Percentiles rank a stretch among this genome's conserved stretches.
Conservation (phyloP, 176 grass and related monocot species). For the Pontederia crassipes region DNA sequence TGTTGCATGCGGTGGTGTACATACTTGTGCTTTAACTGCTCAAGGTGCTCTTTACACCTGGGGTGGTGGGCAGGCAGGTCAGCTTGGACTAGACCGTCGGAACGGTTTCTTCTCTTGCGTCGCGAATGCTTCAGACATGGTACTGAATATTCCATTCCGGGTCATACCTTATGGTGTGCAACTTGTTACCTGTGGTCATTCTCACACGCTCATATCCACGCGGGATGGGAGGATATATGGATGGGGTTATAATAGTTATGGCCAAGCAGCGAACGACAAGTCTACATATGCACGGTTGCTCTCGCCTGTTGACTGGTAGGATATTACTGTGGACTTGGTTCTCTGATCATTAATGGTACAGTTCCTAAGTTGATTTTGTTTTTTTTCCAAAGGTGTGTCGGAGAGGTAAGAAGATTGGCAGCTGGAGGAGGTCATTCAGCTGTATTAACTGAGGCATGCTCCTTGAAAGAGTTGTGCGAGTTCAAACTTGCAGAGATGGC, state of each 20-base stretch:
- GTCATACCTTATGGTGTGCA: conserved; percentile 52
- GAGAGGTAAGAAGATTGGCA: conserved; percentile 73
- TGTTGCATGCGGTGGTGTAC: conserved; percentile 81
- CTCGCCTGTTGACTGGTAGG: conserved; percentile 92
- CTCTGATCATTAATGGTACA: too few relatives aligned
- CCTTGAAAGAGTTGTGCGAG: conserved; percentile 82
- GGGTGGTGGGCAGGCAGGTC: conserved; percentile 67
- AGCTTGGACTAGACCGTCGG: conserved; percentile 63
- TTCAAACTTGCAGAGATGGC: conserved; percentile 78
- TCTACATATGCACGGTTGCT: conserved; percentile 75
- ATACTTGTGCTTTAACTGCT: conserved; percentile 76
- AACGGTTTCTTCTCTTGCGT: conserved; percentile 47
- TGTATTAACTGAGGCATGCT: conserved; percentile 82
- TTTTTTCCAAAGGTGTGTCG: conserved; percentile 53
- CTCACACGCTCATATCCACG: conserved; percentile 77
- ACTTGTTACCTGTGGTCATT: conserved; percentile 79
- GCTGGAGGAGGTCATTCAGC: conserved; percentile 96
- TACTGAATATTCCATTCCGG: conserved; percentile 62
- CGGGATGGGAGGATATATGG: conserved; percentile 81
- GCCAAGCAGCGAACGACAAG: conserved; percentile 76
- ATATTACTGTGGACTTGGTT: too few relatives aligned
- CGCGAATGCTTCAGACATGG: conserved; percentile 41
- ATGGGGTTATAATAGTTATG: conserved; percentile 94
- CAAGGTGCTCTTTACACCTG: conserved; percentile 71
- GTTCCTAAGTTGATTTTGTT: conserved; percentile 3